Evolutionary conservation across 345 rosid species (phyloP).

Genomic region (Rhodomyrtus tomentosa): DNA sequence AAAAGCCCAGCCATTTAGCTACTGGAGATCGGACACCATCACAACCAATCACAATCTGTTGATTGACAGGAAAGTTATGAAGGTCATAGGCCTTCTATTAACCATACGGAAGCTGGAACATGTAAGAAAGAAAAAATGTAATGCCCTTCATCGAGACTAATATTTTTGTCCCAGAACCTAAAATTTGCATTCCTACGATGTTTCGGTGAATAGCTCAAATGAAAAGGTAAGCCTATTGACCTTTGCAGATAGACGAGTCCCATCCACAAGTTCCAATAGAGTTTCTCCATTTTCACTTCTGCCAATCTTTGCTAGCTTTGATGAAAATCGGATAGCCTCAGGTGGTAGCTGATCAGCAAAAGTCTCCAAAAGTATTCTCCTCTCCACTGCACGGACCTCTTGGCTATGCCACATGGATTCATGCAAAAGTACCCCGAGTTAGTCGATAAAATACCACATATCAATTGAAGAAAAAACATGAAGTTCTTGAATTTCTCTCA

Average conservation of each 20-base stretch:
- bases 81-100: not conserved
- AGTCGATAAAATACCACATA: not conserved
- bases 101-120: not conserved
- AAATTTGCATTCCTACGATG: not conserved
- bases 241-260: constrained; percentile 49
- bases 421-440: not conserved
- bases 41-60: constrained; percentile 80
- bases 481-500: not conserved
- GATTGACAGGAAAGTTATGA: not conserved
- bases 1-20: constrained; percentile 85
- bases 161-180: not conserved
- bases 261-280: constrained; percentile 49
- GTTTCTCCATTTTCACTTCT: constrained; percentile 31
- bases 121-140: not conserved
- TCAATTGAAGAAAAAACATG: not conserved
- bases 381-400: constrained; percentile 91
- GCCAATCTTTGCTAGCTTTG: constrained; percentile 44
- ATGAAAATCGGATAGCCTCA: constrained; percentile 52
- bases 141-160: not conserved
- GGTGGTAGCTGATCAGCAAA: constrained; percentile 66
- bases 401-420: constrained; percentile 29
- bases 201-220: not conserved
- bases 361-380: constrained; percentile 72
- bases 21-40: constrained; percentile 74
- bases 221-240: constrained; percentile 7